Conservation (phyloP, 306 rosid genomes). For the Castanospermum australe region DNA sequence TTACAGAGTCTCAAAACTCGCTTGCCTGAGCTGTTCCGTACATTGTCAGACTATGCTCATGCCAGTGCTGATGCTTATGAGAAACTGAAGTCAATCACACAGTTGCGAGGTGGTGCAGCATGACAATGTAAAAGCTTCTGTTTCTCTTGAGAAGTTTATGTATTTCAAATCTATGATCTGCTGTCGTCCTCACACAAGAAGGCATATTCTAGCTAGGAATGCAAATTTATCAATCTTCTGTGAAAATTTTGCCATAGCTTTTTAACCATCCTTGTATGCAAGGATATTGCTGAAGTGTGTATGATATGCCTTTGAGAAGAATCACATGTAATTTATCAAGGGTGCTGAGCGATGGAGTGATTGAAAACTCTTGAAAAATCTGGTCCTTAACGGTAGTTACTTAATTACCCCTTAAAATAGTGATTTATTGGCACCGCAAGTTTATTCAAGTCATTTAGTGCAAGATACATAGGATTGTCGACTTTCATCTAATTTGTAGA, state of each 20-base stretch:
- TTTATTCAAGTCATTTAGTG: slow-evolving; percentile 8
- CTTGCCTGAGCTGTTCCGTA: slow-evolving; percentile 79
- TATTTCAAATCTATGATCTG: slow-evolving; percentile 7
- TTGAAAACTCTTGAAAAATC: no score
- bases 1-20: slow-evolving; percentile 70
- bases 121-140: slow-evolving; percentile 21
- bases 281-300: slow-evolving; percentile 9
- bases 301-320: not conserved
- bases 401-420: not conserved
- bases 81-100: slow-evolving; percentile 48
- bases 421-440: not conserved
- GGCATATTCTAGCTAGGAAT: slow-evolving; percentile 27
- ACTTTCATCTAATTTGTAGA: not conserved
- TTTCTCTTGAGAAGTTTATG: slow-evolving; percentile 21
- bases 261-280: slow-evolving; percentile 6
- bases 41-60: slow-evolving; percentile 57
- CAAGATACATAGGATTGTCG: not conserved
- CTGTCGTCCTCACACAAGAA: slow-evolving; percentile 28
- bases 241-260: slow-evolving; percentile 41
- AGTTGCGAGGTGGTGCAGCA: slow-evolving; percentile 31
- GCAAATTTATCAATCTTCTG: slow-evolving; percentile 33
- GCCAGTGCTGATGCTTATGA: slow-evolving; percentile 62
- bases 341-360: not conserved
- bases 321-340: not conserved
- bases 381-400: not conserved